Base-by-base conservation (phyloP, 768 basidiomycete species). In the Pisolithus tinctorius region DNA sequence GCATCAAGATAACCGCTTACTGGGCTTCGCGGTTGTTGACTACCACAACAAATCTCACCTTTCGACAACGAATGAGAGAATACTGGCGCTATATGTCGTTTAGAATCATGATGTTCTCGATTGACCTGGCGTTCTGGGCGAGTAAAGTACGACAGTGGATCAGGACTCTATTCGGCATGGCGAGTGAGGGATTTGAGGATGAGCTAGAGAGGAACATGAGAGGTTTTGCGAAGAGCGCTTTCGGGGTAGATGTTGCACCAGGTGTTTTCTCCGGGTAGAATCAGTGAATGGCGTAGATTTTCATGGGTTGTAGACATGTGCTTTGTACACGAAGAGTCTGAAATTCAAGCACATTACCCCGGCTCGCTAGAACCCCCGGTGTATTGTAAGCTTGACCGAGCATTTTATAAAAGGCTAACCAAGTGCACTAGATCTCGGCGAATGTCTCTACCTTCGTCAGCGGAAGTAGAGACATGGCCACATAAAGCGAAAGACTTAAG, bases 1-100 rank as follows among this genome's bases (percentile, higher is more conserved):
- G 92, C 17, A 84, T 96, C 69, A 93, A 91, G 66, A 87, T 94
- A 49, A 90, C 87, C 0, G 92, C 88, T 0, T 80, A 79, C 63
- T 90, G 83, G 80, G 93, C 90, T 26, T 84, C 88, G 4, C 74
- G 76, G 23, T 84, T 86, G 4, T 74, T 87, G 5, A 68, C 74
- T 9, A 68, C 70, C n/a, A 68, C 73, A 27, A 58, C 71, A 14
- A 58, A 74, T 52, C 72, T 81, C 30, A 55, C 73, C 14, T 52
- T 79, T 43, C 47, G 58, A 3, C 65, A 72, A 41, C 75, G 79
- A 4, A 36, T 79, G 1, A 64, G 63, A 38, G 84, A 84, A 61
- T 78, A 78, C 59, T 78, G 71, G 65, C 72, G 79, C 47, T 74
- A 89, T 57, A 55, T 84, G 38, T 57, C 82, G 11, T 96, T 92